Conservation (phyloP, 1,284 basidiomycete genomes). For the Amylostereum areolatum region DNA sequence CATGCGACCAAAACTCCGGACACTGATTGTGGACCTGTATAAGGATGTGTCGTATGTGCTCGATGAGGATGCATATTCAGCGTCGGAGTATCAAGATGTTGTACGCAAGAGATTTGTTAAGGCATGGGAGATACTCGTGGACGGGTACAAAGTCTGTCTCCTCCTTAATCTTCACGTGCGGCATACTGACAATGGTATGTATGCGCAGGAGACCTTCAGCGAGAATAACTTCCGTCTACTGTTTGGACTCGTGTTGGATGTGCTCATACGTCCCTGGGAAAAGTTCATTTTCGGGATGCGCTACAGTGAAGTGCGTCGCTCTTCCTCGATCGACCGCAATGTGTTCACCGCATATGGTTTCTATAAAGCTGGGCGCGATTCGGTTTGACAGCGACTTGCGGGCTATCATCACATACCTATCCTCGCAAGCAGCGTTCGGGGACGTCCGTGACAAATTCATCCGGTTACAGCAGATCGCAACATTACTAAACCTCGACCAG, state of each 20-base stretch:
- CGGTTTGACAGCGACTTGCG: constrained; percentile 94
- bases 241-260: constrained; percentile 81
- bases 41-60: constrained; percentile 85
- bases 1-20: constrained; percentile 79
- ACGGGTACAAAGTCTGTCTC: constrained; percentile 71
- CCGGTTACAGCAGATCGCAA: constrained; percentile 90
- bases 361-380: constrained; percentile 83
- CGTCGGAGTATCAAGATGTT: constrained; percentile 80
- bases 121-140: constrained; percentile 78
- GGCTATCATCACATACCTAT: constrained; percentile 76
- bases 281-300: constrained; percentile 75
- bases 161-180: no score
- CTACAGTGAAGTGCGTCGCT: constrained; percentile 74
- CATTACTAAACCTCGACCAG: constrained; percentile 83
- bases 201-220: constrained; percentile 70
- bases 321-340: neutral
- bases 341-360: constrained; percentile 2
- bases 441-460: constrained; percentile 89
- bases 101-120: constrained; percentile 87
- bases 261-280: constrained; percentile 91
- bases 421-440: constrained; percentile 81
- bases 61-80: constrained; percentile 82
- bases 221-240: constrained; percentile 84
- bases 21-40: constrained; percentile 82
- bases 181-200: no score